Conservation (phyloP, 176 grass and related monocot genomes). For the Olyra latifolia region DNA sequence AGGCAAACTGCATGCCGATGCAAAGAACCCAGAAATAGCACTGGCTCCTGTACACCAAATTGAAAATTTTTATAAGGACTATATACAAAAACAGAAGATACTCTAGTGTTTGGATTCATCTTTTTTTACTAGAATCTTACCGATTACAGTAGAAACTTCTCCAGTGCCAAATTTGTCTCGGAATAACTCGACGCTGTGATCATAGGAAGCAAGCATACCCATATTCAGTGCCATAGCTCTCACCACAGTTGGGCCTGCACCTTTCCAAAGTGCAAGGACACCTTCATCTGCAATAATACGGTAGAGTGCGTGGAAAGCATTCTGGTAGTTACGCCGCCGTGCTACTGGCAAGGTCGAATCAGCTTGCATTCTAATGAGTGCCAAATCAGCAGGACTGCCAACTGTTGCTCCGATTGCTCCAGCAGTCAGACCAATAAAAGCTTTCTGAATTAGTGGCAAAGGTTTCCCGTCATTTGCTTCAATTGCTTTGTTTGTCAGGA, state of each 20-base stretch:
- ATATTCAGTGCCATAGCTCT: conserved; percentile 97
- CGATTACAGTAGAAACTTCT: conserved; percentile 78
- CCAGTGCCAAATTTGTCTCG: conserved; percentile 84
- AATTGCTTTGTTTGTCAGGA: conserved; percentile 95
- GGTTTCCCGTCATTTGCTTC: conserved; percentile 93
- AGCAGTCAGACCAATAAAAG: conserved; percentile 89
- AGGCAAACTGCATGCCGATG: conserved; percentile 96
- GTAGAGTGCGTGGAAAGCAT: conserved; percentile 95
- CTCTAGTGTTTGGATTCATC: no score
- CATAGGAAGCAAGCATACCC: conserved; percentile 99
- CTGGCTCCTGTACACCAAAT: conserved; percentile 75
- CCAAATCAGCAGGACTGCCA: conserved; percentile 91
- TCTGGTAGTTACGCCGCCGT: conserved; percentile 85
- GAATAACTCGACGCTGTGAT: conserved; percentile 93
- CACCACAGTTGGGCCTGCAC: conserved; percentile 90
- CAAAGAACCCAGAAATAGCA: conserved; percentile 96
- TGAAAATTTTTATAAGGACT: not conserved
- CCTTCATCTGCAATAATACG: conserved; percentile 83
- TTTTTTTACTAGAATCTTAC: conserved; percentile 45
- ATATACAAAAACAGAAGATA: not conserved
- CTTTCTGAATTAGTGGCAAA: conserved; percentile 88
- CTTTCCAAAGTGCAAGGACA: conserved; percentile 89
- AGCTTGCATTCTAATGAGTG: conserved; percentile 99
- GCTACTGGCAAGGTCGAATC: conserved; percentile 89
- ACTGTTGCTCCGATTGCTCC: conserved; percentile 89